Percentiles rank a stretch among this genome's conserved stretches.
Evolutionary conservation across 306 rosid genomes (phyloP).

Genomic region (Rosa persica): DNA sequence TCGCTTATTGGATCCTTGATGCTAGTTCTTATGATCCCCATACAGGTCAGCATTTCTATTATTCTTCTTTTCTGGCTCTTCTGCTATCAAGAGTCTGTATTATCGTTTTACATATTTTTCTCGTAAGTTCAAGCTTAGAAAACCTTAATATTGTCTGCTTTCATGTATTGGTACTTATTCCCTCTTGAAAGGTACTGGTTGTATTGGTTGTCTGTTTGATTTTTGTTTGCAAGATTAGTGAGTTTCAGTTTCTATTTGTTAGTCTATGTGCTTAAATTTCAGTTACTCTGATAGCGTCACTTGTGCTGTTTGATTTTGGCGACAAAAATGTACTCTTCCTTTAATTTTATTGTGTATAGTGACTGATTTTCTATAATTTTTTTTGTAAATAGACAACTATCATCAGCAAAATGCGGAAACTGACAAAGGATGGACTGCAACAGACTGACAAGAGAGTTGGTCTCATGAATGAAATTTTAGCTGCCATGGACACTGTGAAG

Average conservation of each 20-base stretch:
- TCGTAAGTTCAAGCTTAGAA: background rate
- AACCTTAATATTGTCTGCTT: background rate
- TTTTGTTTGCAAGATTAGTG: background rate
- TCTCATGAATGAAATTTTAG: constrained; percentile 74
- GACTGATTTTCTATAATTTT: background rate
- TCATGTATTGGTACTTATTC: background rate
- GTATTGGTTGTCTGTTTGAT: background rate
- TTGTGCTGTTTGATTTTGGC: background rate
- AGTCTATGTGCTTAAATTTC: background rate
- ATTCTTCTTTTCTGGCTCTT: background rate
- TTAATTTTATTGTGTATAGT: background rate
- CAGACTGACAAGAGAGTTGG: constrained; percentile 89
- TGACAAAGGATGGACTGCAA: constrained; percentile 69
- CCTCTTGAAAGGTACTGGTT: background rate
- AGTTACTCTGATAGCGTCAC: background rate
- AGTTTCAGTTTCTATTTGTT: background rate
- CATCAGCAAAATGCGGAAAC: constrained; percentile 68
- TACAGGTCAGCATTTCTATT: constrained; percentile 52
- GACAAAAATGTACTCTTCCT: background rate
- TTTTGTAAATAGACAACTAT: constrained; percentile 49
- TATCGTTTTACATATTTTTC: background rate
- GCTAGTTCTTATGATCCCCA: constrained; percentile 64
- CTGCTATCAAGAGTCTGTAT: background rate
- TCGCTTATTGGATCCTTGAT: constrained; percentile 68
- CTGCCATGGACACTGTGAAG: constrained; percentile 93